Base-by-base conservation (phyloP, 164 flowering plant species). In the Piper longum region DNA sequence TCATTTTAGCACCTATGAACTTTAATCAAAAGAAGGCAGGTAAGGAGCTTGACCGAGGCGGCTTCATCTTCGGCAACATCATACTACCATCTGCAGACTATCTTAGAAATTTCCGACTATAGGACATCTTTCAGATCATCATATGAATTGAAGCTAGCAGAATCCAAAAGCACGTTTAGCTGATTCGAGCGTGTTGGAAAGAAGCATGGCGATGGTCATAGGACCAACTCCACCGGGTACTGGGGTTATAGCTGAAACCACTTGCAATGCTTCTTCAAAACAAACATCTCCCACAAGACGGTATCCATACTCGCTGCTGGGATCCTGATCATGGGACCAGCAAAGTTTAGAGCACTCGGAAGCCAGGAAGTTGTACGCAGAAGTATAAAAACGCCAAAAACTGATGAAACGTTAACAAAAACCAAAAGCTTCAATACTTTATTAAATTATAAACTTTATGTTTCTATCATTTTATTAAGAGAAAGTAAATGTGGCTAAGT, bases 151-250 rank as follows among this genome's bases (percentile, higher is more conserved):
- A 48, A 12, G 14, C 63, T 51, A 63, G 18, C 56, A 42, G 52
- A 73, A 66, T 66, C 59, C 52, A 26, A 65, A 72, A 5, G 72
- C 71, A 51, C 88, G 78, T 68, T 86, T 93, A 42, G 97, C 96
- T 59, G 96, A 77, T 54, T 83, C 83, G 1, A 93, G 78, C 43
- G 97, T 89, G 71, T 86, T 92, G 18, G 68, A 78, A 36, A 93
- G 88, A n/a, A 93, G 92, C 98, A 93, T 93, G 4, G 97, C 83
- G 16, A 93, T 74, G n/a, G 97, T 88, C 86, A 93, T 78, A 3
- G 97, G 97, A 64, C 98, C 96, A 13, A 89, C 90, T 60, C 98
- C 98, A 48, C 98, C 98, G 41, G 98, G 97, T 51, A 89, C 97
- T 55, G 96, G 97, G 16, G 95, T 89, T 13, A 93, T 79, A 48